phyloP scores from a whole-genome alignment of 768 basidiomycete species.

The Lentinula detonsa region DNA sequence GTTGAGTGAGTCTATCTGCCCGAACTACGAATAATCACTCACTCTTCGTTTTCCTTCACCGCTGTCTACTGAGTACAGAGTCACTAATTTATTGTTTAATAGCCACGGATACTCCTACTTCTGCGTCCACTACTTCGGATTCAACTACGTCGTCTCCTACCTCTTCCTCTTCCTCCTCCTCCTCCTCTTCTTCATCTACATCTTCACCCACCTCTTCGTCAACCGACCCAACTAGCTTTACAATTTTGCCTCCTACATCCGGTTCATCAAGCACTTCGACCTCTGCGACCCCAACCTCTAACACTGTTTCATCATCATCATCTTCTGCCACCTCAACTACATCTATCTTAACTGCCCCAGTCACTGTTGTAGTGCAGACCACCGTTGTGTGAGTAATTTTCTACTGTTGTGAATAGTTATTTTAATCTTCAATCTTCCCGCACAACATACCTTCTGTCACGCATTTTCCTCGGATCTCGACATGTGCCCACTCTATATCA shows the following conservation, averaged over 20 bases:
- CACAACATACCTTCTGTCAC: background rate
- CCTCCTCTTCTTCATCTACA: background rate
- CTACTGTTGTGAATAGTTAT: background rate
- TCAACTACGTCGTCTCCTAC: background rate
- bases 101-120: background rate
- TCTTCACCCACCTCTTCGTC: background rate
- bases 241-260: background rate
- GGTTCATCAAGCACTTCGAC: background rate
- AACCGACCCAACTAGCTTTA: background rate
- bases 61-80: background rate
- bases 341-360: background rate
- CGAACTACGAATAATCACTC: background rate
- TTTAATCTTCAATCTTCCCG: background rate
- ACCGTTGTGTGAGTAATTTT: slow-evolving; percentile 1
- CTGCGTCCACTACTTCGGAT: background rate
- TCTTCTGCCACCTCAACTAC: background rate
- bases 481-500: background rate
- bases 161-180: background rate
- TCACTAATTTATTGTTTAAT: background rate
- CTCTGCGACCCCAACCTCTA: background rate
- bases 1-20: background rate
- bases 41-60: background rate
- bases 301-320: background rate
- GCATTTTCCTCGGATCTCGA: background rate
- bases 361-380: background rate